phyloP scores from a whole-genome alignment of 1,284 basidiomycete species.

The Cronartium quercuum region DNA sequence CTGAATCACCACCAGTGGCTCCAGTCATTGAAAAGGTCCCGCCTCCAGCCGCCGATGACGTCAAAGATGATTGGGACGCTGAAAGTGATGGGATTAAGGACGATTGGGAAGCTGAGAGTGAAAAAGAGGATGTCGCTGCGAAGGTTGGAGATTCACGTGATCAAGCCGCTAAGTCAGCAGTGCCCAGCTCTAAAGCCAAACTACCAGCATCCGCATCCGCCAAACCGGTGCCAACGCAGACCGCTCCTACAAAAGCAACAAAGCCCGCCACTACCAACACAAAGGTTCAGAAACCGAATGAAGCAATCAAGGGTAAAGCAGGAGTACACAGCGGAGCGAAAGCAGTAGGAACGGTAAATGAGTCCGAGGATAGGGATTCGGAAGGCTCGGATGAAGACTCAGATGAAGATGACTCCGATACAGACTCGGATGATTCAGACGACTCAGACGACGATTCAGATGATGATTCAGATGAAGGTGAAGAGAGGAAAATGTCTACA shows the following conservation, averaged over 20 bases:
- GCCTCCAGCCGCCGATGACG: slow-evolving; percentile 52
- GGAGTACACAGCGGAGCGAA: slow-evolving; percentile 43
- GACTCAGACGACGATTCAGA: slow-evolving; percentile 59
- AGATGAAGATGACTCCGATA: slow-evolving; percentile 51
- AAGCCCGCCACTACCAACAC: slow-evolving; percentile 32
- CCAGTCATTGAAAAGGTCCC: slow-evolving; percentile 50
- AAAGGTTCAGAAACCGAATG: slow-evolving; percentile 48
- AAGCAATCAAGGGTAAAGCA: slow-evolving; percentile 45
- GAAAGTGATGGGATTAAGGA: slow-evolving; percentile 57
- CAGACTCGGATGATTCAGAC: slow-evolving; percentile 52
- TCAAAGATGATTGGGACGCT: slow-evolving; percentile 81
- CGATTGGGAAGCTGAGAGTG: slow-evolving; percentile 48
- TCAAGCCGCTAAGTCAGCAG: not conserved
- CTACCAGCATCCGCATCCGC: not conserved
- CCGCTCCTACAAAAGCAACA: slow-evolving; percentile 21
- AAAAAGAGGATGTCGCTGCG: slow-evolving; percentile 42
- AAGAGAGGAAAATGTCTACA: slow-evolving; percentile 49
- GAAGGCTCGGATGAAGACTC: slow-evolving; percentile 45
- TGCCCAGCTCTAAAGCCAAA: not conserved
- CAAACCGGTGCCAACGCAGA: not conserved
- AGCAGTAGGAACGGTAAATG: not conserved
- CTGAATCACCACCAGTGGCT: slow-evolving; percentile 47
- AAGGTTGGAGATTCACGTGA: slow-evolving; percentile 1
- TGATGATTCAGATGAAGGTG: slow-evolving; percentile 53
- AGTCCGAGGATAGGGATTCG: slow-evolving; percentile 36